phyloP scores from a whole-genome alignment of 441 rosid genomes.

The Kokia cookei region DNA sequence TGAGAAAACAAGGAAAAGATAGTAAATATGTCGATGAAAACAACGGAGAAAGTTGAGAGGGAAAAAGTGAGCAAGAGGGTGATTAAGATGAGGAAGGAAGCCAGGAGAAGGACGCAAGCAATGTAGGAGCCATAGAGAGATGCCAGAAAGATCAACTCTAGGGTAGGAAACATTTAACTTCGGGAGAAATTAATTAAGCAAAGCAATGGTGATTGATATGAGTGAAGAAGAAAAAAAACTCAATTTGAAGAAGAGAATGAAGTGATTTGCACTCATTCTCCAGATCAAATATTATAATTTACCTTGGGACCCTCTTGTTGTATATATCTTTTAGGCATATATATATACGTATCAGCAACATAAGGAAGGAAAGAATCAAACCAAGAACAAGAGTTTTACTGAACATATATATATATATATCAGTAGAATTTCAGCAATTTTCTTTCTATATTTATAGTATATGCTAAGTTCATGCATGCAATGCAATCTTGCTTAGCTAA shows the following conservation, averaged over 20 bases:
- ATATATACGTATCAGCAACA: not conserved
- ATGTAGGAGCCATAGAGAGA: conserved; percentile 1
- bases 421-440: not conserved
- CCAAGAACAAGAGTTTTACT: not conserved
- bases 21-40: conserved; percentile 18
- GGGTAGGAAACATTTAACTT: not conserved
- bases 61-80: conserved; percentile 21
- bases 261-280: conserved; percentile 36
- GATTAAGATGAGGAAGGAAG: conserved; percentile 6
- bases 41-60: conserved; percentile 17
- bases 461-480: not conserved
- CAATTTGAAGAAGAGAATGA: conserved; percentile 25
- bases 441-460: not conserved
- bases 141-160: not conserved
- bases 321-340: not conserved
- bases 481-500: too few relatives aligned
- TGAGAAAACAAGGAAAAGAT: not conserved
- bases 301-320: not conserved
- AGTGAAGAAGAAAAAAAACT: conserved; percentile 10
- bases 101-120: not conserved
- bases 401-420: not conserved
- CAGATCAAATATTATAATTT: not conserved
- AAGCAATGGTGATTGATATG: not conserved
- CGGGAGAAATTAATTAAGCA: not conserved
- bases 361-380: conserved; percentile 1